Evolutionary conservation across 352 stramenopile genomes (phyloP).

Genomic region (Pythium angustatum): DNA sequence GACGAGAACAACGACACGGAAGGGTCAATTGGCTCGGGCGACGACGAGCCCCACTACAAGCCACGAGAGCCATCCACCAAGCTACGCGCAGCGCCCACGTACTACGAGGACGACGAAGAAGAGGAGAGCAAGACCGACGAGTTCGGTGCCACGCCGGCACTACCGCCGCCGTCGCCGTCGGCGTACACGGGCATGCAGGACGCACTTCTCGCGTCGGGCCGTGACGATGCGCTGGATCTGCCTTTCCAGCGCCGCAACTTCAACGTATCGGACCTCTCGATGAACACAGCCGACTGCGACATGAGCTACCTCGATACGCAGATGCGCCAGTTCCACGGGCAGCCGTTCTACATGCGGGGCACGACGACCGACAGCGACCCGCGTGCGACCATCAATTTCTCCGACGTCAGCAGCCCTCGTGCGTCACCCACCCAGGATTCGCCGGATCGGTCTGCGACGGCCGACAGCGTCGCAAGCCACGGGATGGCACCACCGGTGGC

Average conservation of each 20-base stretch:
- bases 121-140: conserved; percentile 63
- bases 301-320: conserved; percentile 61
- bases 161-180: conserved; percentile 48
- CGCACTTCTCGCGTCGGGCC: conserved; percentile 31
- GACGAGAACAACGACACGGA: conserved; percentile 26
- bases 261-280: conserved; percentile 35
- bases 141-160: conserved; percentile 42
- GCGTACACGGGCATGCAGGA: conserved; percentile 37
- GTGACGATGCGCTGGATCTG: conserved; percentile 32
- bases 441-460: not conserved
- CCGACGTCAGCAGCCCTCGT: not conserved
- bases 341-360: conserved; percentile 35
- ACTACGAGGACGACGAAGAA: conserved; percentile 43
- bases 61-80: not conserved
- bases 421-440: no score
- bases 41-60: conserved; percentile 22
- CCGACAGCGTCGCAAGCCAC: not conserved
- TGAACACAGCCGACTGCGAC: conserved; percentile 62
- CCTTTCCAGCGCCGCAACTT: conserved; percentile 42
- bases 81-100: conserved; percentile 1
- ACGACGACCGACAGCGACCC: conserved; percentile 1
- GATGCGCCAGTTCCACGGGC: conserved; percentile 74
- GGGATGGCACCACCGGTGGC: not conserved
- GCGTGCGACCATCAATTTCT: conserved; percentile 26
- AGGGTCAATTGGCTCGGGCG: conserved; percentile 28